phyloP scores from a whole-genome alignment of 1,139 yeast species.

The Hyphopichia pseudoburtonii region DNA sequence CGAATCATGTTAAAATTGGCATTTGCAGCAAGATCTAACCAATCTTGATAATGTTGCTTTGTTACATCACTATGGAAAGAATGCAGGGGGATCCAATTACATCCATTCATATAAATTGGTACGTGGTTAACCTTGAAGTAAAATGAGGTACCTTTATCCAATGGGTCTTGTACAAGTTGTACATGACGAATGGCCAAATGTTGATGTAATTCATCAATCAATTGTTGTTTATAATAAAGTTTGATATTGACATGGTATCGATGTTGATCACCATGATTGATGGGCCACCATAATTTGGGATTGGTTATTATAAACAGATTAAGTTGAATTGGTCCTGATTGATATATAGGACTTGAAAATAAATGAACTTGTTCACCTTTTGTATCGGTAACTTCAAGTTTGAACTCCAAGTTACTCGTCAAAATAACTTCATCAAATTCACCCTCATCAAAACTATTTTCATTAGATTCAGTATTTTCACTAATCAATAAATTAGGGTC shows the following conservation, averaged over 20 bases:
- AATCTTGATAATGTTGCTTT: slow-evolving; percentile 29
- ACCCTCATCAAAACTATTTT: neutral
- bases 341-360: neutral
- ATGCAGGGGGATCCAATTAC: slow-evolving; percentile 52
- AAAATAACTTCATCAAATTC: neutral
- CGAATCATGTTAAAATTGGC: slow-evolving; percentile 48
- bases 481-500: no score
- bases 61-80: slow-evolving; percentile 32
- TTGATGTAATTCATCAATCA: slow-evolving; percentile 8
- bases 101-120: slow-evolving; percentile 39
- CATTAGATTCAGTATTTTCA: neutral
- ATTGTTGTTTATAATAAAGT: slow-evolving; percentile 6
- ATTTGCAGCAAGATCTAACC: slow-evolving; percentile 30
- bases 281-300: slow-evolving; percentile 44
- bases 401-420: slow-evolving; percentile 13
- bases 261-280: slow-evolving; percentile 34
- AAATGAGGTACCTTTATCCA: slow-evolving; percentile 36
- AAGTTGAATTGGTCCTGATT: neutral
- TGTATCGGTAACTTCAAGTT: slow-evolving; percentile 3
- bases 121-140: slow-evolving; percentile 40
- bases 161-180: slow-evolving; percentile 36
- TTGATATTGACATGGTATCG: slow-evolving; percentile 25
- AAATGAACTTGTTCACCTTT: neutral
- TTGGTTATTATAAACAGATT: slow-evolving; percentile 9
- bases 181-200: slow-evolving; percentile 37